Evolutionary conservation across 2,329 filamentous ascomycete species (phyloP).

Genomic region (Aspergillus fischeri): DNA sequence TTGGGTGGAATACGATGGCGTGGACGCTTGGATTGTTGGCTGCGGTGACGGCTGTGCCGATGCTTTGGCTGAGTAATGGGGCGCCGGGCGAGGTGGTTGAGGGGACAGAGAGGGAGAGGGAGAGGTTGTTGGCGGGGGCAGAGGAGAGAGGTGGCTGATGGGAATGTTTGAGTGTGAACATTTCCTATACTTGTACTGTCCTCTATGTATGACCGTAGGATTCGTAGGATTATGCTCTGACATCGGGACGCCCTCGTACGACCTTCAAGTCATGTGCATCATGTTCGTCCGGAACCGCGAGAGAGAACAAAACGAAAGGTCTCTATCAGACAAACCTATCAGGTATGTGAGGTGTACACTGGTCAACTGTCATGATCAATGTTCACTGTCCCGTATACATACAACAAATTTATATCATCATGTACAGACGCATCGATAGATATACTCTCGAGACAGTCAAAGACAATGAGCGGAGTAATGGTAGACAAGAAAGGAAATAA

Average conservation of each 20-base stretch:
- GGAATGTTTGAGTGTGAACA: neutral
- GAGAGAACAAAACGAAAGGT: no score
- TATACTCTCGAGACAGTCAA: neutral
- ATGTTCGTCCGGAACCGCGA: no score
- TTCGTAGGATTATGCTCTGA: no score
- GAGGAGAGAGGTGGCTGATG: neutral
- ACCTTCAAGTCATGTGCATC: neutral
- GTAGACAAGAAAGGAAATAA: neutral
- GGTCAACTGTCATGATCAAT: neutral
- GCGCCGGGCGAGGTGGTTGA: neutral
- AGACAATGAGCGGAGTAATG: neutral
- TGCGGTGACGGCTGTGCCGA: conserved; percentile 24
- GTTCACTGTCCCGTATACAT: neutral
- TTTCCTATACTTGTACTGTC: neutral
- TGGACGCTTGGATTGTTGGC: conserved; percentile 26
- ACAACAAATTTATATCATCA: neutral
- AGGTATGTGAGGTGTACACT: no score
- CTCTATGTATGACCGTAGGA: no score
- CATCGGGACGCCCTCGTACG: neutral
- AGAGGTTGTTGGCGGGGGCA: conserved; percentile 7
- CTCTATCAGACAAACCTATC: no score
- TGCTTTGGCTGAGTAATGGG: conserved; percentile 17
- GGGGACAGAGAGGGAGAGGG: conserved; percentile 5
- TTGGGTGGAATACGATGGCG: conserved; percentile 30
- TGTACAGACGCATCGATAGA: neutral